A percentile compares a stretch with the other conserved stretches of the same genome.
Evolutionary conservation across 805 yeast genomes (phyloP).

Genomic region (Candida takata): DNA sequence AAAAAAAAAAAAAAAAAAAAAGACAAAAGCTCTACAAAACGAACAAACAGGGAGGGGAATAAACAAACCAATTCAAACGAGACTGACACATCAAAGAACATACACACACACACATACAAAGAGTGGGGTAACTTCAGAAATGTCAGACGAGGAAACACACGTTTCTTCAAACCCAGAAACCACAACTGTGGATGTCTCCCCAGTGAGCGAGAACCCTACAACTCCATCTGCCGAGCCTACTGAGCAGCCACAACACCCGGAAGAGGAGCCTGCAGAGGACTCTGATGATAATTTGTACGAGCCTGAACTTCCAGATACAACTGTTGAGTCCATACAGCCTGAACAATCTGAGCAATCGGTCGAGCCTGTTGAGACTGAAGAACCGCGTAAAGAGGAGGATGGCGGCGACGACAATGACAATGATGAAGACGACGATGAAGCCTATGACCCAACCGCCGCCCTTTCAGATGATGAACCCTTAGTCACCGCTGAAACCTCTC

Average conservation of each 20-base stretch:
- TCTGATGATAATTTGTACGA: slow-evolving; percentile 10
- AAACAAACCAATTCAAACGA: too few species aligned
- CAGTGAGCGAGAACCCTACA: too few species aligned
- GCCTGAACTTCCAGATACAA: neutral
- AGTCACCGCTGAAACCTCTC: slow-evolving; percentile 2
- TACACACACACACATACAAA: too few species aligned
- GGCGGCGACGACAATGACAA: slow-evolving; percentile 9
- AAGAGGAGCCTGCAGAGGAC: neutral
- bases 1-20: too few species aligned
- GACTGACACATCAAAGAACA: too few species aligned
- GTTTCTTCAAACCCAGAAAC: too few species aligned
- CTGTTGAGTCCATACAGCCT: slow-evolving; percentile 1
- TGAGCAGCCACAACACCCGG: neutral
- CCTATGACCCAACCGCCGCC: slow-evolving; percentile 13
- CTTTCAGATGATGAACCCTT: slow-evolving; percentile 14
- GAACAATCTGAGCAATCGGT: neutral
- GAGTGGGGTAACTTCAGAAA: too few species aligned
- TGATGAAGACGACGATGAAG: slow-evolving; percentile 18
- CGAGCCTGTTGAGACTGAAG: slow-evolving; percentile 1
- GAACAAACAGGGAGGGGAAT: too few species aligned
- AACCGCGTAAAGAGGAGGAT: slow-evolving; percentile 8
- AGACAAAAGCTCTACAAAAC: too few species aligned
- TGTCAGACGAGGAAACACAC: too few species aligned
- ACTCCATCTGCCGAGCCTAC: too few species aligned
- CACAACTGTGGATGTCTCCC: too few species aligned